phyloP scores from a whole-genome alignment of 768 basidiomycete genomes.

The Calocera cornea region DNA sequence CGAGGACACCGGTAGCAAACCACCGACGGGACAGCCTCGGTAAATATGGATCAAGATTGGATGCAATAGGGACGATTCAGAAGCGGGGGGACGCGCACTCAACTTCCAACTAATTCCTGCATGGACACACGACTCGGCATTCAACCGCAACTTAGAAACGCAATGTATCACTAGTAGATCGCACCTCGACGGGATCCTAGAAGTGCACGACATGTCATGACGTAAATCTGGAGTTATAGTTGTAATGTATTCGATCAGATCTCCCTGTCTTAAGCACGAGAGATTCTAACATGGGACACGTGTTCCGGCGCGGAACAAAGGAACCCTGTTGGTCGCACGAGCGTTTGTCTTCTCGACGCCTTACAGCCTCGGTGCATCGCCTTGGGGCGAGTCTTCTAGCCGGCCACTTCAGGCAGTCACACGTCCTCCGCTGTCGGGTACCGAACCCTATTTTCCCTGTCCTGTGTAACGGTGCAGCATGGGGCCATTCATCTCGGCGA shows the following conservation, averaged over 20 bases:
- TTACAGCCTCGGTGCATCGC: neutral
- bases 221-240: no score
- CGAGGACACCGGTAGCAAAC: neutral
- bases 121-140: neutral
- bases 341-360: neutral
- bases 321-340: slow-evolving; percentile 1
- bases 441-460: neutral
- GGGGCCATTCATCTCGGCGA: no score
- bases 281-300: neutral
- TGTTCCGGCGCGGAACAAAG: slow-evolving; percentile 1
- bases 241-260: neutral
- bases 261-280: neutral
- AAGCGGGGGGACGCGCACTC: neutral
- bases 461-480: neutral
- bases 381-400: neutral
- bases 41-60: neutral
- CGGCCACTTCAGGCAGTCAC: neutral
- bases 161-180: neutral
- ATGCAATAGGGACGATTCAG: neutral
- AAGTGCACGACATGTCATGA: no score
- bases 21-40: neutral
- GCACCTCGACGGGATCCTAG: neutral
- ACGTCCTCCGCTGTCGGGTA: neutral
- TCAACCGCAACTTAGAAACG: neutral
- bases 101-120: neutral